Evolutionary conservation across 163 green algal species (phyloP), one percentile per base, ranked within the genome.

Genomic region (Scenedesmus sp.): DNA sequence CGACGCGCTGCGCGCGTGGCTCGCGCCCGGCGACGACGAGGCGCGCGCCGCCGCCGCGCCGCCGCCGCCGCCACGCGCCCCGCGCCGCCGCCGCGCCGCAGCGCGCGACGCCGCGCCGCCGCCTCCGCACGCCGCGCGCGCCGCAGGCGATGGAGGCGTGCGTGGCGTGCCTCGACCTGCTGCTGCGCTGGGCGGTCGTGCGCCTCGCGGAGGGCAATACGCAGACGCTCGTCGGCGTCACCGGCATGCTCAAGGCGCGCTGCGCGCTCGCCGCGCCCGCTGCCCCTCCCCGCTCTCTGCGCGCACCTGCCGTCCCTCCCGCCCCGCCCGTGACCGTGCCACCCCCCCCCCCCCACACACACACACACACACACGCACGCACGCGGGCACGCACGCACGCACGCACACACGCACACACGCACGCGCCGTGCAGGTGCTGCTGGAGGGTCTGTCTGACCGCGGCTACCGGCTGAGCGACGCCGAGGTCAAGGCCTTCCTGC

Each of bases 201-300:
- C 86, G 93, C 33, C 86, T 98, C 54, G 63, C 92, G 29, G 93
- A 98, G 54, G 91, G 83, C 76, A 97, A 97, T 86, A 95, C 87
- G 11, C 88, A 93, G 78, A 85, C 71, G 50, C 82, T 95, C 48
- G 82, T 95, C 11, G 88, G 90, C 65, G 90, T 95, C 39, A 78
- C 93, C 60, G 90, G 92, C 47, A 74, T 96, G 75, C 78, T 94
- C 26, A 81, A 81, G 60, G 73, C 69, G 70, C n/a, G n/a, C n/a
- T n/a, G n/a, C n/a, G n/a, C n/a, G n/a, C n/a, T n/a, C n/a, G n/a
- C n/a, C n/a, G n/a, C n/a, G n/a, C n/a, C n/a, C n/a, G n/a, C n/a
- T n/a, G n/a, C n/a, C n/a, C n/a, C n/a, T n/a, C n/a, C n/a, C n/a
- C n/a, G n/a, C n/a, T n/a, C n/a, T n/a, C n/a, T n/a, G n/a, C n/a